A percentile compares a stretch with the other conserved stretches of the same genome.
Evolutionary conservation across 2,329 filamentous ascomycete species (phyloP).

Genomic region (Neopestalotiopsis sp.): DNA sequence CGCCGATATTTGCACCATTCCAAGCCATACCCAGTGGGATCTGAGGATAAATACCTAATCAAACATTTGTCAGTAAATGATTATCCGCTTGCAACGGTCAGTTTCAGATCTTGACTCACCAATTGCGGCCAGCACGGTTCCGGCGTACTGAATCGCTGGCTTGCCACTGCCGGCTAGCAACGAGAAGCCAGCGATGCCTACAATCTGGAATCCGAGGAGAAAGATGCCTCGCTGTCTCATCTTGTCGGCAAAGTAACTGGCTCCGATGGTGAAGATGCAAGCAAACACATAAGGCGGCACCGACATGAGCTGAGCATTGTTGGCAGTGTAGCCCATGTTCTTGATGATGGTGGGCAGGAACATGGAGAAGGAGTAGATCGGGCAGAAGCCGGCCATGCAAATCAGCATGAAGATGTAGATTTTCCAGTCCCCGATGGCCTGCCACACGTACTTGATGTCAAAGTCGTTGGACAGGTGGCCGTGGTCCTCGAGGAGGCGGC

Average conservation of each 20-base stretch:
- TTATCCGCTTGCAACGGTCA: neutral
- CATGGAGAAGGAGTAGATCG: slow-evolving; percentile 63
- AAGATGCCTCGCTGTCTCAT: slow-evolving; percentile 38
- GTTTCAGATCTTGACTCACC: slow-evolving; percentile 27
- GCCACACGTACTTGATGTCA: slow-evolving; percentile 56
- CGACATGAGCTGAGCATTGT: slow-evolving; percentile 64
- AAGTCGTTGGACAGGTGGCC: slow-evolving; percentile 60
- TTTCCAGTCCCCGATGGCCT: slow-evolving; percentile 65
- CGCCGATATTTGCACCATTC: slow-evolving; percentile 65
- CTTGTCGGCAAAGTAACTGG: slow-evolving; percentile 43
- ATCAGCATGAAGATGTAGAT: slow-evolving; percentile 61
- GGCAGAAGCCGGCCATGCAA: slow-evolving; percentile 66
- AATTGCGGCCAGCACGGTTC: slow-evolving; percentile 49
- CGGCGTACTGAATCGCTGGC: slow-evolving; percentile 51
- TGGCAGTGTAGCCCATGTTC: slow-evolving; percentile 52
- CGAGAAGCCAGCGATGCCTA: slow-evolving; percentile 50
- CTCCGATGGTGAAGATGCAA: slow-evolving; percentile 56
- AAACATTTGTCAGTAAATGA: neutral
- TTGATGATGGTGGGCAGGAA: slow-evolving; percentile 67
- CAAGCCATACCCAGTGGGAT: slow-evolving; percentile 59
- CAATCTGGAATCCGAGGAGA: slow-evolving; percentile 50
- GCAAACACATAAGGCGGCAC: slow-evolving; percentile 66
- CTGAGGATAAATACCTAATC: slow-evolving; percentile 53
- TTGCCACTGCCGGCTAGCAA: slow-evolving; percentile 42
- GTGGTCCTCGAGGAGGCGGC: slow-evolving; percentile 49